Conservation (phyloP, 192 early-diverging fungal genomes). For the Lunasporangiospora selenospora region DNA sequence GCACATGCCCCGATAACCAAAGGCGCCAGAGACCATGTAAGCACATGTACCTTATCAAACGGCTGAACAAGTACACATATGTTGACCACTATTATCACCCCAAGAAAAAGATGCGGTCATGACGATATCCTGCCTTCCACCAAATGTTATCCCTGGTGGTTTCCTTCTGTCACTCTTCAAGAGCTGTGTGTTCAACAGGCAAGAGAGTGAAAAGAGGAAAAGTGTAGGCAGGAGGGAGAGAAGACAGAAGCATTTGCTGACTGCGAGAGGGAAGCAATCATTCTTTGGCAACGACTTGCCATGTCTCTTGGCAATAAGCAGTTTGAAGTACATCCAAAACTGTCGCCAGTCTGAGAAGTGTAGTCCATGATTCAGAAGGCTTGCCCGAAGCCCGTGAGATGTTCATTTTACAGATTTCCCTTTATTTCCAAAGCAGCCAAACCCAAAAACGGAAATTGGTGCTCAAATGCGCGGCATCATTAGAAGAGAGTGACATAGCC, state of each 20-base stretch:
- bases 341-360: slow-evolving; percentile 4
- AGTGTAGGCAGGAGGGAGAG: not conserved
- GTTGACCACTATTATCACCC: too few relatives aligned
- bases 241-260: slow-evolving; percentile 1
- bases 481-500: slow-evolving; percentile 76
- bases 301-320: slow-evolving; percentile 2
- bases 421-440: too few relatives aligned
- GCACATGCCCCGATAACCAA: slow-evolving; percentile 2
- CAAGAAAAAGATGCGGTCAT: too few relatives aligned
- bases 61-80: too few relatives aligned
- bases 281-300: not conserved
- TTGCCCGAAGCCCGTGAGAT: too few relatives aligned
- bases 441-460: too few relatives aligned
- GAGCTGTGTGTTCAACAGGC: not conserved
- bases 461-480: too few relatives aligned
- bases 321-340: not conserved
- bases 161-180: not conserved
- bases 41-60: slow-evolving; percentile 1
- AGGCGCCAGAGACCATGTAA: slow-evolving; percentile 7
- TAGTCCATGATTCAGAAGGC: too few relatives aligned
- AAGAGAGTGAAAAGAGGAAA: not conserved
- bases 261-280: not conserved
- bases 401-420: too few relatives aligned
- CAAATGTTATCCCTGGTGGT: not conserved
- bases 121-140: too few relatives aligned